Evolutionary conservation across 1,284 basidiomycete genomes (phyloP).

Genomic region (Austropuccinia psidii): DNA sequence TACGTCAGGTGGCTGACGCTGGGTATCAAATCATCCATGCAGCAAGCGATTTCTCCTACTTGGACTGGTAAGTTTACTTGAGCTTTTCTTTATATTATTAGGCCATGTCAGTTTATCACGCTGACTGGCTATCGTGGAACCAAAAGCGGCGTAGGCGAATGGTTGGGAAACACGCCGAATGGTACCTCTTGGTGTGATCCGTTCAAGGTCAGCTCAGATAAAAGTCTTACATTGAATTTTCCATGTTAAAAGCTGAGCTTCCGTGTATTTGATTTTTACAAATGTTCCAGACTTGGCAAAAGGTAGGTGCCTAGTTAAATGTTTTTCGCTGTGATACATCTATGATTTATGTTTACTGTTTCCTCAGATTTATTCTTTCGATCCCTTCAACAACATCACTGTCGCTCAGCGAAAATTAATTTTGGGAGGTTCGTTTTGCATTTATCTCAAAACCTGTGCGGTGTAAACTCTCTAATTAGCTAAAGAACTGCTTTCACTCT

Average conservation of each 20-base stretch:
- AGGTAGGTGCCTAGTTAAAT: conserved; percentile 48
- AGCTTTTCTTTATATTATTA: conserved; percentile 52
- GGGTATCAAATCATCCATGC: conserved; percentile 61
- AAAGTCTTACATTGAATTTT: too few species aligned
- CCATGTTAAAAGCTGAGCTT: too few species aligned
- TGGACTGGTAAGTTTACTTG: not conserved
- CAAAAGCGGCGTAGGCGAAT: conserved; percentile 69
- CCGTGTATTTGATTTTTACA: too few species aligned
- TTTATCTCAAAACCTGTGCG: too few species aligned
- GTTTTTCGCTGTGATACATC: too few species aligned
- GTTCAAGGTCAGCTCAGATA: conserved; percentile 53
- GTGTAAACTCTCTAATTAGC: too few species aligned
- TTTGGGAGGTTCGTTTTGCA: conserved; percentile 12
- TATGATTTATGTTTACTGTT: too few species aligned
- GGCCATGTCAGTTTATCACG: not conserved
- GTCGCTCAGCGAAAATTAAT: conserved; percentile 37
- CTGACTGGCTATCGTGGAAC: too few species aligned
- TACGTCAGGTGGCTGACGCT: conserved; percentile 56
- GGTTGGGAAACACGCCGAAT: conserved; percentile 59
- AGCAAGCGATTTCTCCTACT: conserved; percentile 39
- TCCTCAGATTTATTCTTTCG: conserved; percentile 60
- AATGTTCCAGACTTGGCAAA: conserved; percentile 61
- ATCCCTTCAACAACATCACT: conserved; percentile 60
- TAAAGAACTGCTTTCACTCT: too few species aligned
- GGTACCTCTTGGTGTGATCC: conserved; percentile 62